phyloP scores from a whole-genome alignment of 2,329 filamentous ascomycete genomes.

The Phialophora verrucosa region DNA sequence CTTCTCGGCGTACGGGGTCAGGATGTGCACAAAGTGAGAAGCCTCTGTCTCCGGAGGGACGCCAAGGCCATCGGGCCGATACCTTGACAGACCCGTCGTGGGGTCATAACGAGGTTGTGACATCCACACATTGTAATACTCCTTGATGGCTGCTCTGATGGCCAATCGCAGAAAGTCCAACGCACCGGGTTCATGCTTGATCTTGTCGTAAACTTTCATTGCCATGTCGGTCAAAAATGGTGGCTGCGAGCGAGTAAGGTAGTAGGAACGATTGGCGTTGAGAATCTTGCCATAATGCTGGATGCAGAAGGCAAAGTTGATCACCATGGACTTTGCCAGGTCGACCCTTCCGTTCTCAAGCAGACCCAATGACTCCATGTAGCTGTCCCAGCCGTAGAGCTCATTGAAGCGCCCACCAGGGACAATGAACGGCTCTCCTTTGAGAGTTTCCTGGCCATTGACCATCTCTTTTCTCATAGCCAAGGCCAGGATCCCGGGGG shows the following conservation, averaged over 20 bases:
- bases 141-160: conserved; percentile 92
- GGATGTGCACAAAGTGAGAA: conserved; percentile 81
- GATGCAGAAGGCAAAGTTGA: conserved; percentile 97
- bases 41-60: conserved; percentile 92
- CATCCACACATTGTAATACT: conserved; percentile 91
- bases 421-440: conserved; percentile 92
- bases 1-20: conserved; percentile 83
- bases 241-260: conserved; percentile 90
- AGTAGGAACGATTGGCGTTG: conserved; percentile 96
- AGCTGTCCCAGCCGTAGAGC: conserved; percentile 98
- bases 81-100: conserved; percentile 79
- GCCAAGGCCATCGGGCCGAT: conserved; percentile 80
- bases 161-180: conserved; percentile 79
- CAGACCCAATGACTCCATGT: conserved; percentile 94
- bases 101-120: conserved; percentile 76
- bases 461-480: conserved; percentile 77
- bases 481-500: conserved; percentile 86
- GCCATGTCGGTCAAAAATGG: conserved; percentile 98
- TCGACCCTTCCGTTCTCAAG: conserved; percentile 83
- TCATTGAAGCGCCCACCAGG: conserved; percentile 98
- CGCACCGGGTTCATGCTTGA: conserved; percentile 81
- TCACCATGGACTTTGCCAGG: conserved; percentile 90
- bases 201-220: conserved; percentile 88
- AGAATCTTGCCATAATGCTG: conserved; percentile 98
- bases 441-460: conserved; percentile 72